Percentiles rank a stretch among this genome's conserved stretches.
Evolutionary conservation across 495 filamentous ascomycete species (phyloP).

Genomic region (Penicillium robsamsonii): DNA sequence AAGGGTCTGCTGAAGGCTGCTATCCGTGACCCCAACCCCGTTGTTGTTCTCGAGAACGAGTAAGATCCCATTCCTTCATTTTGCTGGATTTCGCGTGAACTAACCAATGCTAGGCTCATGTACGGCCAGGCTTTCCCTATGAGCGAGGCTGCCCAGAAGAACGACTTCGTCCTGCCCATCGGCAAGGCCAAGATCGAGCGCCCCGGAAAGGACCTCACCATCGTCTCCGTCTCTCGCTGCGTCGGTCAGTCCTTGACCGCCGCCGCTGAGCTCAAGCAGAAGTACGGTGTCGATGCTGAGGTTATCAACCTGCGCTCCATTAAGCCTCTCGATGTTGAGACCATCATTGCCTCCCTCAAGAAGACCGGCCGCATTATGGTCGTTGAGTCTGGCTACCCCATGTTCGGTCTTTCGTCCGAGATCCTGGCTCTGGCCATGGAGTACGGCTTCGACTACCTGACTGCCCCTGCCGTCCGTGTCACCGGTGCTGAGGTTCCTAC

Average conservation of each 20-base stretch:
- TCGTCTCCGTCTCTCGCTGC: conserved; percentile 90
- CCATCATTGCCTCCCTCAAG: conserved; percentile 94
- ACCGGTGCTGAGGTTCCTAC: conserved; percentile 96
- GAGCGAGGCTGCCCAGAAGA: conserved; percentile 90
- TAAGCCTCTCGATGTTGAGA: conserved; percentile 94
- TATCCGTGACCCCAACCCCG: conserved; percentile 96
- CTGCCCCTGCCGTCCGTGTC: conserved; percentile 87
- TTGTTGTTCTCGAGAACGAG: conserved; percentile 95
- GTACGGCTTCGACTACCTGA: conserved; percentile 96
- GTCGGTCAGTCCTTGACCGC: conserved; percentile 90
- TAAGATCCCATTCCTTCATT: conserved; percentile 35
- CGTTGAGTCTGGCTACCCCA: conserved; percentile 94
- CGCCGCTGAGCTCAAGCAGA: conserved; percentile 85
- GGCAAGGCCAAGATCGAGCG: conserved; percentile 99
- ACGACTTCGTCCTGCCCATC: conserved; percentile 92
- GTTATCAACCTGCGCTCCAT: conserved; percentile 97
- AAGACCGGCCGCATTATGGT: conserved; percentile 92
- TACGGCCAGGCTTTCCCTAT: conserved; percentile 94
- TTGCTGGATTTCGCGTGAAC: not conserved
- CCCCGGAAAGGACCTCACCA: conserved; percentile 89
- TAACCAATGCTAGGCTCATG: conserved; percentile 58
- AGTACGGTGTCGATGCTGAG: conserved; percentile 93
- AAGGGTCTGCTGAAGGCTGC: conserved; percentile 97
- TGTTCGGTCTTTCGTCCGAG: conserved; percentile 87
- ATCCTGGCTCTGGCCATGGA: conserved; percentile 93